phyloP scores from a whole-genome alignment of 148 eudicot genomes.

The Vaccinium darrowii region DNA sequence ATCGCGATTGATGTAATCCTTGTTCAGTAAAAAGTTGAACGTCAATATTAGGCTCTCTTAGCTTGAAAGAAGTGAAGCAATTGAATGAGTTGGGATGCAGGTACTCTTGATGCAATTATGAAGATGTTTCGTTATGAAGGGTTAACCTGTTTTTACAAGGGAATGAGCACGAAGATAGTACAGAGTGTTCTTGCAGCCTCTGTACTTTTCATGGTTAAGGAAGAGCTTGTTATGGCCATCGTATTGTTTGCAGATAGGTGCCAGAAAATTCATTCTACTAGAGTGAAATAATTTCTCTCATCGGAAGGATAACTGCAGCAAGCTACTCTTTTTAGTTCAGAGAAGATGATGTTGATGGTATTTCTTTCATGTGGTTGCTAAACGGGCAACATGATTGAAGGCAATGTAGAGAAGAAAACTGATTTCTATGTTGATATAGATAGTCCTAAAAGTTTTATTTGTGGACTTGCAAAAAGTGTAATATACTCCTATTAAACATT shows the following conservation, averaged over 20 bases:
- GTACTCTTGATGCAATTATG: slow-evolving; percentile 76
- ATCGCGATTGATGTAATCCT: too few species aligned
- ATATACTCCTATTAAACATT: too few species aligned
- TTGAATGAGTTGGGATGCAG: slow-evolving; percentile 32
- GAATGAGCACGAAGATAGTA: slow-evolving; percentile 93
- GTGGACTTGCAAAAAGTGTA: too few species aligned
- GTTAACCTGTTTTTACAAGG: slow-evolving; percentile 74
- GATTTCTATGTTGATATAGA: not conserved
- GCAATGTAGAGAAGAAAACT: not conserved
- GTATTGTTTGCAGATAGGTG: slow-evolving; percentile 39
- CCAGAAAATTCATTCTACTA: slow-evolving; percentile 30
- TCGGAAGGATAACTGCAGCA: not conserved
- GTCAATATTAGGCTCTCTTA: not conserved
- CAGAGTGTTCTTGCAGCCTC: slow-evolving; percentile 97
- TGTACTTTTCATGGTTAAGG: slow-evolving; percentile 87
- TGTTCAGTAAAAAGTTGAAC: too few species aligned
- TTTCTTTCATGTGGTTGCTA: not conserved
- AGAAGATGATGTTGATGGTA: not conserved
- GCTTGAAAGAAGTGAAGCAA: not conserved
- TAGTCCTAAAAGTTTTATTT: too few species aligned
- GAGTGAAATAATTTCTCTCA: slow-evolving; percentile 28
- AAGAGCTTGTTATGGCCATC: slow-evolving; percentile 78
- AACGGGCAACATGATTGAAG: not conserved
- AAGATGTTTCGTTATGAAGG: slow-evolving; percentile 91
- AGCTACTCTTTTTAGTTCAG: not conserved